These are phyloP conservation scores for Cladosporium sp. DNA, from an alignment of 2,329 filamentous ascomycete genomes.

Conservation along the genomic window DNA sequence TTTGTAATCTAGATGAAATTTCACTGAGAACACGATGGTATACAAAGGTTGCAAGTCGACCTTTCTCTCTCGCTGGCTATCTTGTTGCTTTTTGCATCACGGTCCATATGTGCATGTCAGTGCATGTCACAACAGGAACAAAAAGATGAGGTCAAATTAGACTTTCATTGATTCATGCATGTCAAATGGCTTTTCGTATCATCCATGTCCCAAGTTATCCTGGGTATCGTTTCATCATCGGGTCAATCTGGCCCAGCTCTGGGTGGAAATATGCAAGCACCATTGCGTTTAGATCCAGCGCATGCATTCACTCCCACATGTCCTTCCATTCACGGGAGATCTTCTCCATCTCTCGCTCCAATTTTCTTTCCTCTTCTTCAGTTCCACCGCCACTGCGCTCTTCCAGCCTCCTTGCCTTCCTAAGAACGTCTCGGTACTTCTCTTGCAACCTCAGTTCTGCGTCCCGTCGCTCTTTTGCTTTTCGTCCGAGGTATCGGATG, in stretches of 20 bases:
- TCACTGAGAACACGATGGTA: no score
- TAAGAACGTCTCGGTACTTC: slow-evolving; percentile 40
- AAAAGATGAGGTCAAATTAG: neutral
- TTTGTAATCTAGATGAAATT: no score
- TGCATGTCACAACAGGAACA: no score
- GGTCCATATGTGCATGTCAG: no score
- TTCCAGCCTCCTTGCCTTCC: slow-evolving; percentile 34
- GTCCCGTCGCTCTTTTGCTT: slow-evolving; percentile 54
- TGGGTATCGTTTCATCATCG: slow-evolving; percentile 2
- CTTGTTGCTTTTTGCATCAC: no score
- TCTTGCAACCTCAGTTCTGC: slow-evolving; percentile 58
- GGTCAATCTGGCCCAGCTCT: neutral
- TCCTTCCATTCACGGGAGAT: slow-evolving; percentile 49
- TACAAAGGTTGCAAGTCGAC: no score
- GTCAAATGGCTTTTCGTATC: no score
- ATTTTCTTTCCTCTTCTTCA: slow-evolving; percentile 54
- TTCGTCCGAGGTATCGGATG: slow-evolving; percentile 59
- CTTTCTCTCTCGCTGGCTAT: no score
- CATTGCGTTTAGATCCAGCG: neutral
- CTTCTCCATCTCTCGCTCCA: slow-evolving; percentile 49
- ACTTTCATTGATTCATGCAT: neutral
- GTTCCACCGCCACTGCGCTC: slow-evolving; percentile 42
- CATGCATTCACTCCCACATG: slow-evolving; percentile 40
- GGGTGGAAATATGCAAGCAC: neutral
- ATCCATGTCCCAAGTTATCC: neutral